Percentiles rank a stretch among this genome's conserved stretches.
phyloP scores from a whole-genome alignment of 2,329 filamentous ascomycete genomes.

The Trichoderma endophyticum region DNA sequence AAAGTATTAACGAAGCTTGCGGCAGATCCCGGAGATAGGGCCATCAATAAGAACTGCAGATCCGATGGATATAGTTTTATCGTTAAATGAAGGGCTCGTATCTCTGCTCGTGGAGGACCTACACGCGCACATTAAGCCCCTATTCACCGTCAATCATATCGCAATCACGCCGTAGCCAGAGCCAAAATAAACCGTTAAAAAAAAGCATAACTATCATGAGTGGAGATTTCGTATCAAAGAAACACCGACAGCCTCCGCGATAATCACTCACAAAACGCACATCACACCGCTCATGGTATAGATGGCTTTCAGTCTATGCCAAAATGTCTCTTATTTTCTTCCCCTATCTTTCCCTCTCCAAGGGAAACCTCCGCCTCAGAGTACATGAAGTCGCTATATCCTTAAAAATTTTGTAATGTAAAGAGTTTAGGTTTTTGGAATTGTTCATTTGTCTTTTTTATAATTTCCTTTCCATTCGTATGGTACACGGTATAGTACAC shows the following conservation, averaged over 20 bases:
- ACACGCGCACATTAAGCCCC: neutral
- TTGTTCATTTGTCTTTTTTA: conserved; percentile 1
- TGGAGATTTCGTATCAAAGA: conserved; percentile 27
- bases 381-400: neutral
- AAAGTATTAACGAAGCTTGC: neutral
- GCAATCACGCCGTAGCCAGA: neutral
- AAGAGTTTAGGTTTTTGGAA: neutral
- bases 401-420: neutral
- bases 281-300: neutral
- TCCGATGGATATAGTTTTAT: neutral
- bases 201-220: conserved; percentile 16
- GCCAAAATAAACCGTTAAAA: neutral
- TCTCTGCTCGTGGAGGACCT: neutral
- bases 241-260: conserved; percentile 14
- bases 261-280: conserved; percentile 16
- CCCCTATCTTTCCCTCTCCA: neutral
- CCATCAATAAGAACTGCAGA: neutral
- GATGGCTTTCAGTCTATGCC: conserved; percentile 4
- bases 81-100: neutral
- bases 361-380: neutral
- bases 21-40: neutral
- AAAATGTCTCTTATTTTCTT: neutral
- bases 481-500: conserved; percentile 38
- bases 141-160: neutral
- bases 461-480: conserved; percentile 22